phyloP scores from a whole-genome alignment of 139 green algal genomes.

The Coelastrella sp. region DNA sequence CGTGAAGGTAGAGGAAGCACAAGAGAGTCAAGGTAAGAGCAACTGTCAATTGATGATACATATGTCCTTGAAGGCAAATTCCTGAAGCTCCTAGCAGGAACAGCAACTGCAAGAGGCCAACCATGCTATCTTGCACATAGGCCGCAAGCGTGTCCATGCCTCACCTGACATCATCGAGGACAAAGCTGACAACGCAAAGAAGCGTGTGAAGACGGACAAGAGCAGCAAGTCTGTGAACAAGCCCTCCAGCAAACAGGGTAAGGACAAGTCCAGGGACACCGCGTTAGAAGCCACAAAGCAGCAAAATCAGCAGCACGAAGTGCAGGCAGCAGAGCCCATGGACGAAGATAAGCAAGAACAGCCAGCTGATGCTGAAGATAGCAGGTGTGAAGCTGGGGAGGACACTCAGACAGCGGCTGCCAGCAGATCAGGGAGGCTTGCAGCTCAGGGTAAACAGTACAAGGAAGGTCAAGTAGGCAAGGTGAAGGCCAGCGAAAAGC shows the following conservation, averaged over 20 bases:
- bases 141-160: constrained; percentile 8
- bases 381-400: not conserved
- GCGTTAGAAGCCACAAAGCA: not conserved
- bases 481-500: constrained; percentile 47
- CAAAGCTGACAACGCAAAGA: constrained; percentile 17
- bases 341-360: not conserved
- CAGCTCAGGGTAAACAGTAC: constrained; percentile 28
- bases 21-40: not conserved
- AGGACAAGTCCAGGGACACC: not conserved
- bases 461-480: constrained; percentile 42
- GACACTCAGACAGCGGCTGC: not conserved
- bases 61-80: not conserved
- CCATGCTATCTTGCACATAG: not conserved
- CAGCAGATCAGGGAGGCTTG: not conserved
- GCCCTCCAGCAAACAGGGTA: not conserved
- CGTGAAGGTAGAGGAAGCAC: constrained; percentile 13
- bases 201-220: constrained; percentile 3
- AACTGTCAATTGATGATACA: too few species aligned
- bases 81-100: not conserved
- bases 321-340: not conserved
- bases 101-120: not conserved
- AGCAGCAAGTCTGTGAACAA: not conserved
- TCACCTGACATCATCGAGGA: not conserved
- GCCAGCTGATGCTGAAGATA: not conserved
- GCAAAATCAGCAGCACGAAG: not conserved